These are phyloP conservation scores for Myrica gale DNA, from an alignment of 306 rosid species.

Conservation along the genomic window DNA sequence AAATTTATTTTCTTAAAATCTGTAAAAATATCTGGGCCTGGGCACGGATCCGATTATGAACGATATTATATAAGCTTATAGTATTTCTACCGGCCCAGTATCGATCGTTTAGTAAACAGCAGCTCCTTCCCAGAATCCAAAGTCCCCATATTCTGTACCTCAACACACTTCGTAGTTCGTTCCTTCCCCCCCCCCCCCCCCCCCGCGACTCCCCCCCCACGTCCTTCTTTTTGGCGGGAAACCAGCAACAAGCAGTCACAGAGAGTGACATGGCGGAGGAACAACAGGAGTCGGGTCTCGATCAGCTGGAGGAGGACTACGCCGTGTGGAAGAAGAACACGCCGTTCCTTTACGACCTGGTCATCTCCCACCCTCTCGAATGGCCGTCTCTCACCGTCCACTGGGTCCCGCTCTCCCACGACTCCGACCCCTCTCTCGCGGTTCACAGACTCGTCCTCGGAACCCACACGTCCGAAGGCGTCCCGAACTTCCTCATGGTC, in stretches of 20 bases:
- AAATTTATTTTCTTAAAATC: too few relatives aligned
- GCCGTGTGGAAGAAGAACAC: slow-evolving; percentile 84
- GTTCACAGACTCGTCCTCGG: slow-evolving; percentile 66
- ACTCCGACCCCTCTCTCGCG: slow-evolving; percentile 51
- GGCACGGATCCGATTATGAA: too few relatives aligned
- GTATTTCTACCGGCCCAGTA: too few relatives aligned
- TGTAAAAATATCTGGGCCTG: too few relatives aligned
- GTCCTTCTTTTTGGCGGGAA: slow-evolving; percentile 37
- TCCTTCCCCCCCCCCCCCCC: too few relatives aligned
- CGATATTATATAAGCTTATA: too few relatives aligned
- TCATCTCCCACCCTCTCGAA: slow-evolving; percentile 72
- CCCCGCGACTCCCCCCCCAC: neutral
- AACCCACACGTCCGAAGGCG: slow-evolving; percentile 71
- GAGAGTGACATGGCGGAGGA: slow-evolving; percentile 49
- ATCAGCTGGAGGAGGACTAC: slow-evolving; percentile 67
- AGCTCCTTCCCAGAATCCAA: too few relatives aligned
- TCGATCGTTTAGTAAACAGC: too few relatives aligned
- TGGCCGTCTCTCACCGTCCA: slow-evolving; percentile 97
- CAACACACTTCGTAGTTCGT: too few relatives aligned
- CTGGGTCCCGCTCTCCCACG: slow-evolving; percentile 51
- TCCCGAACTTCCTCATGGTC: slow-evolving; percentile 72
- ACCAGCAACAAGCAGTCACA: neutral
- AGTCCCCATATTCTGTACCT: too few relatives aligned
- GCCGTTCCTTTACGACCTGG: slow-evolving; percentile 69
- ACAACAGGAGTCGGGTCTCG: slow-evolving; percentile 15